Base-by-base conservation (phyloP, 1,139 yeast species). In the Kodamaea anthophila region DNA sequence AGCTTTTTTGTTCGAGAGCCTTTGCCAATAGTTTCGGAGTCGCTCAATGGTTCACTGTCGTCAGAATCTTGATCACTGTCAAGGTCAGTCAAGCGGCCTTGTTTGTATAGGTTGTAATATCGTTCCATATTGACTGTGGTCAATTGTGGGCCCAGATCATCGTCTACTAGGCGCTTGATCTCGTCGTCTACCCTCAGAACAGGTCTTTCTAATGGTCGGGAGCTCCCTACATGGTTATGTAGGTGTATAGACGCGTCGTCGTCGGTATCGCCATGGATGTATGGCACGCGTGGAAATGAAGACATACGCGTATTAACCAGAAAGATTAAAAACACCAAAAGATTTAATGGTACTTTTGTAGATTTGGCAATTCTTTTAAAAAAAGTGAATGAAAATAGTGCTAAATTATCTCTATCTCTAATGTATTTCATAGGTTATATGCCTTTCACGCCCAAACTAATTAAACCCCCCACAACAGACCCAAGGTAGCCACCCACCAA, bases 401-500 rank as follows among this genome's bases (percentile, higher is more conserved):
- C n/a, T n/a, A n/a, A n/a, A n/a, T n/a, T n/a, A n/a, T n/a, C n/a
- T n/a, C n/a, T n/a, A n/a, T n/a, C n/a, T n/a, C n/a, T n/a, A n/a
- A n/a, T n/a, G n/a, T n/a, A n/a, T n/a, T n/a, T n/a, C n/a, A 4
- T 5, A n/a, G n/a, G n/a, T n/a, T n/a, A n/a, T n/a, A n/a, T n/a
- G n/a, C n/a, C n/a, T n/a, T 29, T 13, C 18, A 22, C 23, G n/a
- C 22, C 11, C 24, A 22, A 18, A 14, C 27, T 23, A 12, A 28
- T 8, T n/a, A 28, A 18, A 6, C 31, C 27, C 7, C 31, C 31
- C 4, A 71, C 42, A 15, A 77, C 65, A 3, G 78, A 72, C 11
- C 96, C 97, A 1, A 65, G 16, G 47, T 85, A 86, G 0, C 77
- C 79, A 1, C 97, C 97, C n/a, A 73, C 65, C 15, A 88, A 60